These are phyloP conservation scores for Sclerotiophoma versabilis DNA, from an alignment of 2,329 filamentous ascomycete species.

Conservation along the genomic window DNA sequence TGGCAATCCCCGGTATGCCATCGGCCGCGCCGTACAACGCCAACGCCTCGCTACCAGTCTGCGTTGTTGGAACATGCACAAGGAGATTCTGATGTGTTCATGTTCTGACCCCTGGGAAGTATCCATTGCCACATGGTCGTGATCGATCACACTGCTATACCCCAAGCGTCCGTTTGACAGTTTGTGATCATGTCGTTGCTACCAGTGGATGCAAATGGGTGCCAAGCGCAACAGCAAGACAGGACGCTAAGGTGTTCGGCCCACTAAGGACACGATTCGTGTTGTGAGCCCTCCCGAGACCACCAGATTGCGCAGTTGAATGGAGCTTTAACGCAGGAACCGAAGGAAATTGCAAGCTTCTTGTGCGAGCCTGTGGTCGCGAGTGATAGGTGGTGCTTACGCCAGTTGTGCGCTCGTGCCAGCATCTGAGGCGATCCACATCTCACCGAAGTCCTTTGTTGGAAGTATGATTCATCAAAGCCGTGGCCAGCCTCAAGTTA, in stretches of 20 bases:
- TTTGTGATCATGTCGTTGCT: neutral
- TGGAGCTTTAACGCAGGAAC: neutral
- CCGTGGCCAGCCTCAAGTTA: neutral
- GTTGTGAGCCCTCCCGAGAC: too few species aligned
- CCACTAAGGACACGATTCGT: too few species aligned
- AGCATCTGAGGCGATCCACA: slow-evolving; percentile 6
- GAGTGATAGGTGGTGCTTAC: slow-evolving; percentile 23
- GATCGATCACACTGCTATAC: neutral
- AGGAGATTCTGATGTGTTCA: neutral
- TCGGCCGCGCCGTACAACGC: slow-evolving; percentile 45
- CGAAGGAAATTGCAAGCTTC: neutral
- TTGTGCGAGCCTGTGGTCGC: slow-evolving; percentile 11
- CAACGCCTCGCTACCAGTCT: slow-evolving; percentile 41
- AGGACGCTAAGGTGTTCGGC: neutral
- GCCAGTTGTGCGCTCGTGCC: slow-evolving; percentile 22
- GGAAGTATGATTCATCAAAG: neutral
- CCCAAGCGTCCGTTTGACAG: neutral
- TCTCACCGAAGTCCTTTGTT: neutral
- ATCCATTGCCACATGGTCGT: slow-evolving; percentile 11
- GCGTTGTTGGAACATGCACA: neutral
- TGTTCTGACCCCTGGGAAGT: neutral
- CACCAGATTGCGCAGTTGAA: neutral
- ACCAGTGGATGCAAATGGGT: neutral
- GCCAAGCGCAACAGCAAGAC: neutral
- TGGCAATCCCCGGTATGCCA: slow-evolving; percentile 29